These are phyloP conservation scores for Fusarium sulawesiense DNA, from an alignment of 2,329 filamentous ascomycete species.

Conservation along the genomic window DNA sequence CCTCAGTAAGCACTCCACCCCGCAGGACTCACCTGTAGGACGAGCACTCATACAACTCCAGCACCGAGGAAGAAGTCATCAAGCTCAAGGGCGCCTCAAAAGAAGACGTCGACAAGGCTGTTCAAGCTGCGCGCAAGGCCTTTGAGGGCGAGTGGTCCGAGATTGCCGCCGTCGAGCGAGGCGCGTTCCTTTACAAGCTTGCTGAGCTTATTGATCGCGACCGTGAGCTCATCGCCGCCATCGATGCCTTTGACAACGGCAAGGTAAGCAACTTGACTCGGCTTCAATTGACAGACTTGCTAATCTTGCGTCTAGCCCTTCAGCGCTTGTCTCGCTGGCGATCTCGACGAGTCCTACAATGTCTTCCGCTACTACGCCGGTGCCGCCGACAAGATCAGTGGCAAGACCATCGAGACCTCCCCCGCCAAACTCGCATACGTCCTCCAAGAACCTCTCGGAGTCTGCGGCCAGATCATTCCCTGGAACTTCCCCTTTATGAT, in stretches of 20 bases:
- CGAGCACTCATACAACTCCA: background rate
- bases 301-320: slow-evolving; percentile 25
- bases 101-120: slow-evolving; percentile 39
- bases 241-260: slow-evolving; percentile 43
- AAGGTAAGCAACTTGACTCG: slow-evolving; percentile 16
- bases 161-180: slow-evolving; percentile 37
- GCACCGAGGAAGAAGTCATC: slow-evolving; percentile 41
- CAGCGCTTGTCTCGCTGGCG: slow-evolving; percentile 63
- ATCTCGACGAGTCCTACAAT: slow-evolving; percentile 58
- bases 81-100: slow-evolving; percentile 37
- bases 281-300: background rate
- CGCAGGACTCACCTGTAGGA: rapidly evolving
- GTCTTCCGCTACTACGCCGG: slow-evolving; percentile 75
- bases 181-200: slow-evolving; percentile 40
- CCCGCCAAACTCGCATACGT: slow-evolving; percentile 74
- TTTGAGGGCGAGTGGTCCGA: slow-evolving; percentile 44
- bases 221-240: slow-evolving; percentile 42
- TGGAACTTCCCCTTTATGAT: slow-evolving; percentile 52
- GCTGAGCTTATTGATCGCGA: slow-evolving; percentile 40
- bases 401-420: slow-evolving; percentile 74
- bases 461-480: slow-evolving; percentile 74
- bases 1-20: slow-evolving; percentile 20
- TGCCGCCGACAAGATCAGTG: slow-evolving; percentile 76
- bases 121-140: slow-evolving; percentile 39
- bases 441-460: slow-evolving; percentile 74